Base-by-base conservation (phyloP, 148 eudicot genomes). In the Persicaria maculosa region DNA sequence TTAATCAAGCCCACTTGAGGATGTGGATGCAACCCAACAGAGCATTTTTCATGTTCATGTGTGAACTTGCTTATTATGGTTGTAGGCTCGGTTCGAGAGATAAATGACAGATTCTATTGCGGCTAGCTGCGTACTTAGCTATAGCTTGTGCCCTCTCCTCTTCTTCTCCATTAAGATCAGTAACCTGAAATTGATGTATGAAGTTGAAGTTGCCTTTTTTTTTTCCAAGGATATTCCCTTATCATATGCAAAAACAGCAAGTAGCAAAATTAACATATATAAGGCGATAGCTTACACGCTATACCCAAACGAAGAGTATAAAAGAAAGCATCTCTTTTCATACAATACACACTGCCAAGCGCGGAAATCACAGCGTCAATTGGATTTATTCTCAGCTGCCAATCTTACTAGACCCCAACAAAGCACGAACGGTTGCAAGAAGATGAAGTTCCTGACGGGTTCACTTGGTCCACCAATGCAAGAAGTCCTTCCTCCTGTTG, bases 401-500 rank as follows among this genome's bases (percentile, higher is more conserved):
- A 65, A 65, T n/a, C 16, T 40, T 36, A 61, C 68, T 22, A 61
- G 7, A 40, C 19, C 40, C 16, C 14, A 52, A 52, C 31, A 5
- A 16, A 65, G 36, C 14, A 59, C 9, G 5, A 59, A 59, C 9
- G 65, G 4, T 15, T 36, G 9, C 22, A 25, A 59, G 4, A 4
- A 59, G 20, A 36, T 20, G 36, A 31, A 17, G 46, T 4, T 65
- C 40, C 14, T 9, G 52, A 8, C 11, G 59, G 4, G 71, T 40
- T 91, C 78, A 93, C 79, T 91, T 88, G 77, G 93, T 89, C 98
- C 97, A 93, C 98, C 98, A 93, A 52, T 77, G 86, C 47, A 86
- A 95, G 83, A 91, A 94, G 81, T 91, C 98, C 88, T 91, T 94
- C 82, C 97, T 94, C 84, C 97, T 83, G 81, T 85, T 90, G 81